Conservation (phyloP, 208 protist species). For the Leishmania arabica region DNA sequence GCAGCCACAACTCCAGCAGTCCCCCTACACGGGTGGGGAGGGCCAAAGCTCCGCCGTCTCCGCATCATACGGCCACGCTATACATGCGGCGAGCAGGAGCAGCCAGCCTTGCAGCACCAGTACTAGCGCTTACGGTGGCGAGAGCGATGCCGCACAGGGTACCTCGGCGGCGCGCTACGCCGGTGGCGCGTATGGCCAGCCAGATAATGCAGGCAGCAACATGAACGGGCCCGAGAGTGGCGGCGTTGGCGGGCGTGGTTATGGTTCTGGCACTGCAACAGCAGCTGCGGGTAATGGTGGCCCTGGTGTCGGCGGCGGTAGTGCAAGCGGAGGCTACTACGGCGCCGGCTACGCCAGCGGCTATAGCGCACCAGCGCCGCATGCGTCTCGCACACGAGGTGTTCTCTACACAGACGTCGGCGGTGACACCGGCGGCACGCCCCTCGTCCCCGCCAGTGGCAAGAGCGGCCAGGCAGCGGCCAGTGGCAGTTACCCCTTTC, state of each 20-base stretch:
- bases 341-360: not conserved
- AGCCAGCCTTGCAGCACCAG: slow-evolving; percentile 8
- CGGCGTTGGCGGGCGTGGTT: not conserved
- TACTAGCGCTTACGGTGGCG: slow-evolving; percentile 4
- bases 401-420: not conserved
- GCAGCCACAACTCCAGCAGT: slow-evolving; percentile 2
- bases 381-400: not conserved
- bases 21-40: not conserved
- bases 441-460: not conserved
- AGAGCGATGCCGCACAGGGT: slow-evolving; percentile 2
- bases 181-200: not conserved
- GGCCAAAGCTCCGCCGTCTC: not conserved
- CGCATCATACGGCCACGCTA: not conserved
- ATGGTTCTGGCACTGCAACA: not conserved
- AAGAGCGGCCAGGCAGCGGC: not conserved
- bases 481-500: not conserved
- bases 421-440: not conserved
- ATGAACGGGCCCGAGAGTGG: not conserved
- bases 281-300: not conserved
- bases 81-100: not conserved
- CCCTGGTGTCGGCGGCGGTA: slow-evolving; percentile 3
- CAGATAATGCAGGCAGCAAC: not conserved
- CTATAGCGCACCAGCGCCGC: not conserved
- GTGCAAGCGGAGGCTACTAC: slow-evolving; percentile 17
- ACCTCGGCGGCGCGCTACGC: not conserved